phyloP scores from a whole-genome alignment of 352 stramenopile genomes.

The Saprolegnia parasitica region DNA sequence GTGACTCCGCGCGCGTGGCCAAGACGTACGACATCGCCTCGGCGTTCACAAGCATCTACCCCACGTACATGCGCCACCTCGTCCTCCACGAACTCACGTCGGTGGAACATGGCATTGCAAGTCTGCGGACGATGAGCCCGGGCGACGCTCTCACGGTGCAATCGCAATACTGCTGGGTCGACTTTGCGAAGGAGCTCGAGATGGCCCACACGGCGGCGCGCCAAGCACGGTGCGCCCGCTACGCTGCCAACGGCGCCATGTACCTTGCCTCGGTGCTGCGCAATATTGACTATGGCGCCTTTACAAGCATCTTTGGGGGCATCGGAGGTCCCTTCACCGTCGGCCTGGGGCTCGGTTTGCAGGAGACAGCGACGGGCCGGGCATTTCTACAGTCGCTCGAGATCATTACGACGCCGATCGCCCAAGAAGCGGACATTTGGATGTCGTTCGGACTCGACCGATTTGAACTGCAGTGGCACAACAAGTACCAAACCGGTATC shows the following conservation, averaged over 20 bases:
- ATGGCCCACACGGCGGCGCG: slow-evolving; percentile 7
- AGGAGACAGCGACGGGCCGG: background rate
- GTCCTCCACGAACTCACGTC: background rate
- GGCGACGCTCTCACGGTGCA: background rate
- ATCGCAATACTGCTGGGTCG: slow-evolving; percentile 23
- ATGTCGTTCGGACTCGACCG: background rate
- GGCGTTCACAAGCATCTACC: background rate
- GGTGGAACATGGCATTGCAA: background rate
- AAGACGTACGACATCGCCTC: background rate
- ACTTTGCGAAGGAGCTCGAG: background rate
- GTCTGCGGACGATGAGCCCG: background rate
- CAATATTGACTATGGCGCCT: slow-evolving; percentile 8
- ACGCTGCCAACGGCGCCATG: slow-evolving; percentile 9
- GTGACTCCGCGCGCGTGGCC: background rate
- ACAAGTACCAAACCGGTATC: background rate
- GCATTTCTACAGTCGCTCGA: background rate
- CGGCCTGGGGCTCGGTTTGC: background rate
- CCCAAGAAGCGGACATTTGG: background rate
- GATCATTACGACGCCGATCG: background rate
- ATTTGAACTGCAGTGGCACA: background rate
- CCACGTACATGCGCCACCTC: slow-evolving; percentile 1
- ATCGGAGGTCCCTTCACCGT: background rate
- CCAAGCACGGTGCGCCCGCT: background rate
- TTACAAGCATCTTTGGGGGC: background rate
- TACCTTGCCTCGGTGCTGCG: slow-evolving; percentile 6